Base-by-base conservation (phyloP, 225 moss, liverwort and hornwort species). In the Pseudisothecium myosuroides region DNA sequence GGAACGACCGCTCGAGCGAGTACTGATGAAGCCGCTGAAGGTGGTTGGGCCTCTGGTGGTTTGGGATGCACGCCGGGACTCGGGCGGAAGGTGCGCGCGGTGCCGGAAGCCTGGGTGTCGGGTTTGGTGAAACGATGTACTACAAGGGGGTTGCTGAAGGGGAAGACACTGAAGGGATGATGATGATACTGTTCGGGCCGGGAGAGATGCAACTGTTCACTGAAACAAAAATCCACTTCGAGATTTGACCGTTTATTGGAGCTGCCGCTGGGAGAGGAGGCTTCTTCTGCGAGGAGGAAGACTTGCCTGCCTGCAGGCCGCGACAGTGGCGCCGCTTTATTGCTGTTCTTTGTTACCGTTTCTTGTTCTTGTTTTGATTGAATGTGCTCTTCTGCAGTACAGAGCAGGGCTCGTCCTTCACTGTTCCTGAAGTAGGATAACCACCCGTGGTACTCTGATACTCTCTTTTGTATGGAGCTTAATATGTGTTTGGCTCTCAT, bases 291-390 rank as follows among this genome's bases (percentile, higher is more conserved):
- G 39, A 5, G 6, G 89, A 26, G 2, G 85, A n/a, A 14, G 88
- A 58, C 62, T 7, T 49, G 88, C 84, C 91, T 47, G 88, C 84
- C 91, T 19, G 88, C 23, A 72, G 90, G 88, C 82, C 92, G 93
- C 84, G 92, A 89, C 84, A 76, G 92, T 90, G 93, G 94, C 93
- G 94, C 62, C 90, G 84, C 89, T 79, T 90, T 90, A 78, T 87
- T 55, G 65, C 74, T 92, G 89, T 91, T 88, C 89, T 92, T 93
- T 90, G 91, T 92, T 92, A 89, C 89, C 82, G 90, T 83, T 93
- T 91, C 93, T 91, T 93, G 93, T 93, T 94, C 88, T 90, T 94
- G 93, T 94, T 94, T 94, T 94, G 94, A 89, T 94, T 93, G 94
- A 91, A 88, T 93, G 89, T 93, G 92, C 94, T 93, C 94, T 94